A percentile compares a stretch with the other conserved stretches of the same genome.
Conservation (phyloP, 768 basidiomycete genomes). For the Collybiopsis confluens region DNA sequence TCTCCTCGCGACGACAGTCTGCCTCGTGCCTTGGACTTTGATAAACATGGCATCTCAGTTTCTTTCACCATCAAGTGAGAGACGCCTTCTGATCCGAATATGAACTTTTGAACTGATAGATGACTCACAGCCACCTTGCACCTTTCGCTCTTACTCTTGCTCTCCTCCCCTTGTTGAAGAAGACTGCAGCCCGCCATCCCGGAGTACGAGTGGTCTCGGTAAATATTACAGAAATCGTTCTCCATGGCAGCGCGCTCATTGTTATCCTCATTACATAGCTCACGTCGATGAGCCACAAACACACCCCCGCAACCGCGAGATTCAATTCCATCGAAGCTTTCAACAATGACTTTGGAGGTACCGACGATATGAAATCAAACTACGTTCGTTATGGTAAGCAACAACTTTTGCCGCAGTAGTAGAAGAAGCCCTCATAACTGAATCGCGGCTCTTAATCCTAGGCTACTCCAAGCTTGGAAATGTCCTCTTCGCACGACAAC, state of each 20-base stretch:
- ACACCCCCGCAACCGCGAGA: not conserved
- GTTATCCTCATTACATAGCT: too few relatives aligned
- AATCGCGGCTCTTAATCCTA: constrained; percentile 15
- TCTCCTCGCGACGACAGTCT: not conserved
- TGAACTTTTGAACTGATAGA: too few relatives aligned
- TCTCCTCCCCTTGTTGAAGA: constrained; percentile 9
- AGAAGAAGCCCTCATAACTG: not conserved
- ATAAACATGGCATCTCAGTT: constrained; percentile 2
- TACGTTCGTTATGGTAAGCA: not conserved
- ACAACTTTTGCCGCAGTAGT: not conserved
- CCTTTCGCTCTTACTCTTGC: constrained; percentile 6
- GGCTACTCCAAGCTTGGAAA: constrained; percentile 49
- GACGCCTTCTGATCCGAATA: not conserved
- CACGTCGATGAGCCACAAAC: not conserved
- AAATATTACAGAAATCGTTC: too few relatives aligned
- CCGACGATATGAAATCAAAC: not conserved
- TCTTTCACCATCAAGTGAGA: constrained; percentile 1
- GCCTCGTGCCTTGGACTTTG: not conserved
- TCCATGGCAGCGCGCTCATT: too few relatives aligned
- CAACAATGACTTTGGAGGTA: constrained; percentile 4
- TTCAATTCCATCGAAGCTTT: not conserved
- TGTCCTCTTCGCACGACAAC: constrained; percentile 42
- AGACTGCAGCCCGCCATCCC: constrained; percentile 2
- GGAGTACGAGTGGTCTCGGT: constrained; percentile 8
- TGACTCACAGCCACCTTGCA: constrained; percentile 1